These are phyloP conservation scores for Ogataea pini DNA, from an alignment of 805 yeast species.

Conservation along the genomic window DNA sequence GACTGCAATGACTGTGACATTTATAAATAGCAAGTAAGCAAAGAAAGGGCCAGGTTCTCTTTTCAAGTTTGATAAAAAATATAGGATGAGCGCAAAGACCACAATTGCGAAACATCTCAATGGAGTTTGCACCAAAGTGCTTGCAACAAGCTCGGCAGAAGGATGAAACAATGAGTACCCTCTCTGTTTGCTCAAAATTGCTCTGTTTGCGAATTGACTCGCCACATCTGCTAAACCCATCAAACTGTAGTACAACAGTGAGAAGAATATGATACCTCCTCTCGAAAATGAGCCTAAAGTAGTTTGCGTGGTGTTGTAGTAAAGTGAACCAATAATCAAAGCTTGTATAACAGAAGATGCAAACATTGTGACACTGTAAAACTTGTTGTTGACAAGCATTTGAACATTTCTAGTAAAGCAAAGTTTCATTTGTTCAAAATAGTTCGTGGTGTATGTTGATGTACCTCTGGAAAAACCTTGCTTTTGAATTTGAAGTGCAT, in stretches of 20 bases:
- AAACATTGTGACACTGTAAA: constrained; percentile 50
- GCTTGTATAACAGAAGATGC: constrained; percentile 57
- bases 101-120: constrained; percentile 44
- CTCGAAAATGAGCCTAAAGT: constrained; percentile 61
- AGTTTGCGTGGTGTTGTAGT: constrained; percentile 48
- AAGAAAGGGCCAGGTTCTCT: constrained; percentile 55
- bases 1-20: constrained; percentile 47
- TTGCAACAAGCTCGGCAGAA: constrained; percentile 58
- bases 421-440: constrained; percentile 49
- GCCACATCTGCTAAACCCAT: constrained; percentile 60
- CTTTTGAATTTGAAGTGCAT: constrained; percentile 37
- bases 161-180: constrained; percentile 57
- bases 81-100: constrained; percentile 48
- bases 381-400: constrained; percentile 55
- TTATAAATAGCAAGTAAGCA: constrained; percentile 47
- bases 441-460: constrained; percentile 42
- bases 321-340: constrained; percentile 60
- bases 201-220: constrained; percentile 52
- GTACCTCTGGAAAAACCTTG: constrained; percentile 41
- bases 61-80: constrained; percentile 53
- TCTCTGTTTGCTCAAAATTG: constrained; percentile 58
- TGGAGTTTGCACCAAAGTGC: constrained; percentile 56
- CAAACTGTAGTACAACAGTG: constrained; percentile 62
- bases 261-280: constrained; percentile 63
- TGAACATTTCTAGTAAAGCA: constrained; percentile 55